phyloP scores from a whole-genome alignment of 78 protist genomes.

The Guillardia theta region DNA sequence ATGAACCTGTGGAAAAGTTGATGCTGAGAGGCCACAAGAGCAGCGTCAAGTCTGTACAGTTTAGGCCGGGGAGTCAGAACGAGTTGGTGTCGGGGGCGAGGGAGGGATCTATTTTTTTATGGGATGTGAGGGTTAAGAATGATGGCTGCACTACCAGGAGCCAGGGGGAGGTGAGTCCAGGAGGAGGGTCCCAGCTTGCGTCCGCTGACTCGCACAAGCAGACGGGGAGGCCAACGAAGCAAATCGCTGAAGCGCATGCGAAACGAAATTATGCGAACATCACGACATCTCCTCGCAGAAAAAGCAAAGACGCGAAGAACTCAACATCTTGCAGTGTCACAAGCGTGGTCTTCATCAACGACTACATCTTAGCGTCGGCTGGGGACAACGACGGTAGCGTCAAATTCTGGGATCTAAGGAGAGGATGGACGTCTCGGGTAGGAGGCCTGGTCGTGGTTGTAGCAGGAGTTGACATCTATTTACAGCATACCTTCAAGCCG shows the following conservation, averaged over 20 bases:
- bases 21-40: slow-evolving; percentile 24
- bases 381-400: slow-evolving; percentile 32
- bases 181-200: no score
- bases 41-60: slow-evolving; percentile 25
- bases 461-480: not conserved
- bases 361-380: not conserved
- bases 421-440: not conserved
- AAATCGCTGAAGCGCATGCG: no score
- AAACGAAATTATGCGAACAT: no score
- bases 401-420: slow-evolving; percentile 45
- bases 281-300: no score
- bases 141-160: no score
- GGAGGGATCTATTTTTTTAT: not conserved
- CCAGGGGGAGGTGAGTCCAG: no score
- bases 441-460: not conserved
- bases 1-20: not conserved
- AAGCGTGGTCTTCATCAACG: not conserved
- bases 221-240: no score
- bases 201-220: no score
- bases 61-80: not conserved
- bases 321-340: no score
- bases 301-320: no score
- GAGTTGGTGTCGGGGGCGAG: slow-evolving; percentile 30
- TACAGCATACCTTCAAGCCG: not conserved
- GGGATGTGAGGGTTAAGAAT: not conserved